phyloP scores from a whole-genome alignment of 192 early-diverging fungal species.

The Linnemannia elongata region DNA sequence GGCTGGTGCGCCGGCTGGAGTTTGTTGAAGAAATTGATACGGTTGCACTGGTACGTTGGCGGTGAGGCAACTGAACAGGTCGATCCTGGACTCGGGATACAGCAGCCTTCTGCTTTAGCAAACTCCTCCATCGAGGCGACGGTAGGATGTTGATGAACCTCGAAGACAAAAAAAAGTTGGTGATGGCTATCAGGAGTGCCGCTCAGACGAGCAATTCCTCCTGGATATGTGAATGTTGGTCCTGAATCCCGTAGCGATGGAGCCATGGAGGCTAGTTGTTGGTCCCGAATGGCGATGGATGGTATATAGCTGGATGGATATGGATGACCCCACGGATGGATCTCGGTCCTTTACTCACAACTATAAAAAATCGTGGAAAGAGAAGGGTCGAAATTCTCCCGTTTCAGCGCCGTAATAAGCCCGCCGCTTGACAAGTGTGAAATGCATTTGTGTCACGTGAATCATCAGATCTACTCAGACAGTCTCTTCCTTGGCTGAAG shows the following conservation, averaged over 20 bases:
- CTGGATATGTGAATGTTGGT: not conserved
- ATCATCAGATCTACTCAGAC: not conserved
- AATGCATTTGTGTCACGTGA: not conserved
- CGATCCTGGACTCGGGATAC: not conserved
- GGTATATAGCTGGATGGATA: constrained; percentile 36
- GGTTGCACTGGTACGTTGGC: not conserved
- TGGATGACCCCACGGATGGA: constrained; percentile 21
- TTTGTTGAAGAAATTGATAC: not conserved
- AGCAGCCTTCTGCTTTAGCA: not conserved
- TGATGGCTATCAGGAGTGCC: not conserved
- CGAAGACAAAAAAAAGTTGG: not conserved
- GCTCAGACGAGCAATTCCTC: not conserved
- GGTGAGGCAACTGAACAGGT: not conserved
- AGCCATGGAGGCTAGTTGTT: not conserved
- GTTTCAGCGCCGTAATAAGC: not conserved
- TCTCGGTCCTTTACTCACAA: constrained; percentile 46
- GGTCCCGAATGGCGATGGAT: constrained; percentile 16
- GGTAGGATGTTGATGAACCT: not conserved
- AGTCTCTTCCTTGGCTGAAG: not conserved
- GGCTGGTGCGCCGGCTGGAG: not conserved
- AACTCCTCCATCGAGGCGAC: not conserved
- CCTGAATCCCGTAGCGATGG: not conserved
- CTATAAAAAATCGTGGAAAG: constrained; percentile 59
- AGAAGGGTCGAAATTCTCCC: constrained; percentile 33
- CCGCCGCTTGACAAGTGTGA: not conserved